phyloP scores from a whole-genome alignment of 208 protist genomes.

The Acanthamoeba sp. region DNA sequence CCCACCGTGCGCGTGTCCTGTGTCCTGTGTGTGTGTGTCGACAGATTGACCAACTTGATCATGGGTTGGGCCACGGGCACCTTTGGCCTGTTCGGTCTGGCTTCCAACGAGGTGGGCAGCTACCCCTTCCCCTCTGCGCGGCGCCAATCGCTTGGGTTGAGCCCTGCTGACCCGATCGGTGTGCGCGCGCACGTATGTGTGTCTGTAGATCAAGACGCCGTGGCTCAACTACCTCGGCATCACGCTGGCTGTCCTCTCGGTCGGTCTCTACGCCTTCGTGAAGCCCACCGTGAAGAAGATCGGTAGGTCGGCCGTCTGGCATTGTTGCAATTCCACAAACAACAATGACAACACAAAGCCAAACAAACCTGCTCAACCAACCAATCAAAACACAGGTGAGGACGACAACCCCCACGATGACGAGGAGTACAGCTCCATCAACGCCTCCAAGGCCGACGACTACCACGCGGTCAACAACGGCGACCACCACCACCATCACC shows the following conservation, averaged over 20 bases:
- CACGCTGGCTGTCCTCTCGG: slow-evolving; percentile 37
- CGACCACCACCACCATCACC: neutral
- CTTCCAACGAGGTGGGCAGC: neutral
- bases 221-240: slow-evolving; percentile 74
- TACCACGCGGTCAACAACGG: neutral
- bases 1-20: too few species aligned
- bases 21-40: neutral
- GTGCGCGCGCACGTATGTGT: neutral
- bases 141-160: too few species aligned
- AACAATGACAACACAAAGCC: too few species aligned
- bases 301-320: neutral
- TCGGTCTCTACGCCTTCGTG: slow-evolving; percentile 69
- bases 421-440: neutral
- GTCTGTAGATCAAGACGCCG: neutral
- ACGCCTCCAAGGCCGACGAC: neutral
- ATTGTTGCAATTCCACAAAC: too few species aligned
- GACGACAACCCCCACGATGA: neutral
- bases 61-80: slow-evolving; percentile 72
- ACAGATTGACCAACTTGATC: slow-evolving; percentile 63
- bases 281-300: slow-evolving; percentile 68
- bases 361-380: neutral
- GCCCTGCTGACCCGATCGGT: too few species aligned
- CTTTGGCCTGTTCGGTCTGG: slow-evolving; percentile 73
- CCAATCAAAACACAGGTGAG: neutral
- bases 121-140: too few species aligned